Evolutionary conservation across 2,329 filamentous ascomycete genomes (phyloP), one percentile per base, ranked within the genome.

Genomic region (Exserohilum turcica): DNA sequence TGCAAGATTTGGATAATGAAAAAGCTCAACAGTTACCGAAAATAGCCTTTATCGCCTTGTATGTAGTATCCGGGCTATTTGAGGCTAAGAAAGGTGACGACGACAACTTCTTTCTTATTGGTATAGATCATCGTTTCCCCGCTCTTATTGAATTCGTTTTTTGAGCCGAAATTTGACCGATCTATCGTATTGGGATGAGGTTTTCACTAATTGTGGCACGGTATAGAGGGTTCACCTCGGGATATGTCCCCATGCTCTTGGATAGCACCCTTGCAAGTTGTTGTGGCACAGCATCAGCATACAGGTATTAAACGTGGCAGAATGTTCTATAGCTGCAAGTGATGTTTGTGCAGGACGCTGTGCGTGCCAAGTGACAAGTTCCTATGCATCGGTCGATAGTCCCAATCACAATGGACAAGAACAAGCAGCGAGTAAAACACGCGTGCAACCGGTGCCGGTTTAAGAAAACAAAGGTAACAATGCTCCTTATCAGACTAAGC

Each of bases 401-500:
- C 18, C 15, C 2, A 28, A 12, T 29, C 3, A 39, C 16, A 2
- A 54, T 52, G 10, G 18, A 53, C n/a, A 56, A 13, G 3, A 28
- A 36, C 6, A 52, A 31, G 21, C 4, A 59, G n/a, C 18, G 18
- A 47, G 52, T 53, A 6, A 56, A 53, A n/a, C 13, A 56, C 5
- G 56, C 52, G 2, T 59, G 42, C 33, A 45, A 59, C 16, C 10
- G 5, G 12, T 59, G 49, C 52, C 12, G 21, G 16, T 27, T 43
- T 5, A 59, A 53, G 29, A 56, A 59, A 48, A 19, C 24, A 36
- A 59, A 59, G 28, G 48, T 53, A 42, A 49, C 21, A 6, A 4
- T 46, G 7, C 28, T 35, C 45, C 27, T n/a, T 32, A 51, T 32
- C 6, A 16, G 29, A 37, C 48, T 27, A 10, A 43, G 21, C 24